Conservation (phyloP, 805 yeast species). For the Jamesozyma hellenica region DNA sequence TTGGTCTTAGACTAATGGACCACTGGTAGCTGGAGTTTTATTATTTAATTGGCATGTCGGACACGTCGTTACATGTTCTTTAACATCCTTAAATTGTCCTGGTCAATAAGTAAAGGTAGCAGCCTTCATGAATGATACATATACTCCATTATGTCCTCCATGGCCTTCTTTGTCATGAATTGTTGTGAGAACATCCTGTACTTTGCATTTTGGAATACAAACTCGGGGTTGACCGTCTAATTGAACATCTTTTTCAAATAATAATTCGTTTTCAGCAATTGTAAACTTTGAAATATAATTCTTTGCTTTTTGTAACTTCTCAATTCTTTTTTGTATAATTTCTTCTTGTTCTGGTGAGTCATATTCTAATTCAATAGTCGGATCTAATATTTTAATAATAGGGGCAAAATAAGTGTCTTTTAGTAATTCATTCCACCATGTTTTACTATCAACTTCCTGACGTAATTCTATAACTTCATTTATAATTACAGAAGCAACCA, state of each 20-base stretch:
- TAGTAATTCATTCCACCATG: too few species aligned
- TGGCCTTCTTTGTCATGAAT: slow-evolving; percentile 5
- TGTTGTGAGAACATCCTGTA: background rate
- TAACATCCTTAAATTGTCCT: background rate
- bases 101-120: slow-evolving; percentile 6
- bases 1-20: slow-evolving; percentile 5
- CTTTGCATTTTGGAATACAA: background rate
- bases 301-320: too few species aligned
- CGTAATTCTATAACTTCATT: too few species aligned
- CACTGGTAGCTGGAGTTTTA: background rate
- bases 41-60: slow-evolving; percentile 5
- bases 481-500: too few species aligned
- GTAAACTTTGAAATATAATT: too few species aligned
- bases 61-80: slow-evolving; percentile 3
- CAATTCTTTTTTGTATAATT: too few species aligned
- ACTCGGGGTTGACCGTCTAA: background rate
- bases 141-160: slow-evolving; percentile 10
- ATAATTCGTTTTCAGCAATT: too few species aligned
- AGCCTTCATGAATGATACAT: slow-evolving; percentile 4
- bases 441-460: too few species aligned
- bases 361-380: too few species aligned
- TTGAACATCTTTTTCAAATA: background rate
- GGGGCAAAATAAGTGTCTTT: too few species aligned
- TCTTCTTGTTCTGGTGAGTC: too few species aligned
- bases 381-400: too few species aligned